Evolutionary conservation across 2,329 filamentous ascomycete species (phyloP).

Genomic region (Emericellopsis cladophorae): DNA sequence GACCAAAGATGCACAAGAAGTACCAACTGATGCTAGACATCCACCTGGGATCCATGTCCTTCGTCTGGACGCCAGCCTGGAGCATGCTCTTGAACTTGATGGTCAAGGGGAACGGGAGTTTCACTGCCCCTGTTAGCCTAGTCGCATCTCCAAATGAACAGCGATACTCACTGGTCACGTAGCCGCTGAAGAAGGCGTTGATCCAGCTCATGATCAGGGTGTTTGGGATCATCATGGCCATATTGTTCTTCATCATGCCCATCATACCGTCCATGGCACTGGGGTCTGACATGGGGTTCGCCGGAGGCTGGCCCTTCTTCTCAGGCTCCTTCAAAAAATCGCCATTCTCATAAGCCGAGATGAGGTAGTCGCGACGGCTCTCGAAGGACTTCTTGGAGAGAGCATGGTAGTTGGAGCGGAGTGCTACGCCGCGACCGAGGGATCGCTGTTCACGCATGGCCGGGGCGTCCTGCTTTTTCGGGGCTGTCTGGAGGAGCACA

Average conservation of each 20-base stretch:
- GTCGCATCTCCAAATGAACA: not conserved
- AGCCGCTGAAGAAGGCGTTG: slow-evolving; percentile 96
- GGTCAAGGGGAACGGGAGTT: slow-evolving; percentile 92
- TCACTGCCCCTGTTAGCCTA: slow-evolving; percentile 42
- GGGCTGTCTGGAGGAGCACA: slow-evolving; percentile 73
- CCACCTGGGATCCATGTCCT: slow-evolving; percentile 94
- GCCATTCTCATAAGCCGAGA: slow-evolving; percentile 72
- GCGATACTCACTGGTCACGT: slow-evolving; percentile 72
- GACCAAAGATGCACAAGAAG: slow-evolving; percentile 90
- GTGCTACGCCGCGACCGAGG: slow-evolving; percentile 70
- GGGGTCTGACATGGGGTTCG: slow-evolving; percentile 92
- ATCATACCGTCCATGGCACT: slow-evolving; percentile 99
- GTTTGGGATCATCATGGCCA: slow-evolving; percentile 99
- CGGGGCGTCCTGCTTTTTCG: slow-evolving; percentile 68
- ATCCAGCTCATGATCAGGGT: slow-evolving; percentile 99
- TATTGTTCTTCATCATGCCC: slow-evolving; percentile 99
- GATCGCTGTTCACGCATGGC: slow-evolving; percentile 77
- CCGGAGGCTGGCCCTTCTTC: slow-evolving; percentile 69
- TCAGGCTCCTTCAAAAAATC: slow-evolving; percentile 84
- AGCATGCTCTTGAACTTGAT: slow-evolving; percentile 99
- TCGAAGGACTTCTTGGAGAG: slow-evolving; percentile 70
- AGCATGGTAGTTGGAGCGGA: slow-evolving; percentile 71
- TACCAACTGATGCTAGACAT: slow-evolving; percentile 99
- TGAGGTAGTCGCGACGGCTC: slow-evolving; percentile 66
- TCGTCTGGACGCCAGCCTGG: slow-evolving; percentile 89